phyloP scores from a whole-genome alignment of 352 stramenopile genomes.

The Phytophthora nicotianae region DNA sequence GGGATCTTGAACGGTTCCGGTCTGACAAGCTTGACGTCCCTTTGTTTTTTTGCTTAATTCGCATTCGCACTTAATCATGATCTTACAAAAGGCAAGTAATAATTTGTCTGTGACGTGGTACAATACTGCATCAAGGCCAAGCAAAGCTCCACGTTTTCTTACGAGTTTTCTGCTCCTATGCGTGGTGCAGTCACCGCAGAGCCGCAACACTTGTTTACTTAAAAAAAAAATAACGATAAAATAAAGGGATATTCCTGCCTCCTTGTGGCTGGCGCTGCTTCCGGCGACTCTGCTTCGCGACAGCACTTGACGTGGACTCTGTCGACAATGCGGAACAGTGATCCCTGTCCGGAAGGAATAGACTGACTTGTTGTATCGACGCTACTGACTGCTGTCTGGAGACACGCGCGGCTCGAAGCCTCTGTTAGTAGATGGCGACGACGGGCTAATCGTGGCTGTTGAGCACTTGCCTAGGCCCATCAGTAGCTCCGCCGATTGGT shows the following conservation, averaged over 20 bases:
- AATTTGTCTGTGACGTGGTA: neutral
- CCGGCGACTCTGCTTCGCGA: neutral
- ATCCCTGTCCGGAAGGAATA: neutral
- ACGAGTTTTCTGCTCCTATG: neutral
- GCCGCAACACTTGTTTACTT: slow-evolving; percentile 1
- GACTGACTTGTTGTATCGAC: neutral
- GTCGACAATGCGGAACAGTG: neutral
- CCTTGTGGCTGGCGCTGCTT: neutral
- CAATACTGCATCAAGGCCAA: too few species aligned
- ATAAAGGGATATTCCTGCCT: slow-evolving; percentile 6
- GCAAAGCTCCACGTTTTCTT: too few species aligned
- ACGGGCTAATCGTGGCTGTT: slow-evolving; percentile 22
- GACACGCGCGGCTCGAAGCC: slow-evolving; percentile 14
- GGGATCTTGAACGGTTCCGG: slow-evolving; percentile 1
- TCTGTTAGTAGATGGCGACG: slow-evolving; percentile 13
- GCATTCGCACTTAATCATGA: neutral
- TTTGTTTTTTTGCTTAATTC: slow-evolving; percentile 2
- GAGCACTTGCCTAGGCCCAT: slow-evolving; percentile 53
- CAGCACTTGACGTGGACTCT: neutral
- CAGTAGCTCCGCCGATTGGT: slow-evolving; percentile 60
- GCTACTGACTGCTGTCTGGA: slow-evolving; percentile 24
- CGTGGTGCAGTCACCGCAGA: neutral
- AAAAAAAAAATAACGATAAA: slow-evolving; percentile 18
- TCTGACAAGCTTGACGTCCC: slow-evolving; percentile 12
- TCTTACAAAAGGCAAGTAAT: neutral